phyloP scores from a whole-genome alignment of 768 basidiomycete species.

The Russula dissimulans region DNA sequence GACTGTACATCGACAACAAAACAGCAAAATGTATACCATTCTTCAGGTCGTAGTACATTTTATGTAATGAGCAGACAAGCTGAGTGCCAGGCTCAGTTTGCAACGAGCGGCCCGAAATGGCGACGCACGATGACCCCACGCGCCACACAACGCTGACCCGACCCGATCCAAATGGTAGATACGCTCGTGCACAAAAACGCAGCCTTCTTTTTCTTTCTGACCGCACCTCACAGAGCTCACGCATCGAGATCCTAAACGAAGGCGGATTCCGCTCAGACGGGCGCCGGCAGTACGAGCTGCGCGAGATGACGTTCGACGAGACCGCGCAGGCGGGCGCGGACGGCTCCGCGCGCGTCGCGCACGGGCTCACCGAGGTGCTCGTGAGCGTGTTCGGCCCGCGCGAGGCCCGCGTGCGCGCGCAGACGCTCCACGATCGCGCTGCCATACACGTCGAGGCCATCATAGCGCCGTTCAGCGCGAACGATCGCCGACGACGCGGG shows the following conservation, averaged over 20 bases:
- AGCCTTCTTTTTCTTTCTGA: background rate
- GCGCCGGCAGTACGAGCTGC: constrained; percentile 84
- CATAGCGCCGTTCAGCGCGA: constrained; percentile 80
- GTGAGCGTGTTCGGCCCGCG: constrained; percentile 89
- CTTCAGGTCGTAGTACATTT: too few relatives aligned
- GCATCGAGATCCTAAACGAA: constrained; percentile 72
- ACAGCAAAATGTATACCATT: too few relatives aligned
- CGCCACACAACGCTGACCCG: background rate
- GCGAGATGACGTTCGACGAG: constrained; percentile 72
- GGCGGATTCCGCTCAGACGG: constrained; percentile 89
- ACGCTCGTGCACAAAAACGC: background rate
- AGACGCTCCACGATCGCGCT: constrained; percentile 80
- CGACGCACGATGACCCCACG: too few relatives aligned
- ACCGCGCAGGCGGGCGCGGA: constrained; percentile 69
- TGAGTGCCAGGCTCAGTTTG: too few relatives aligned
- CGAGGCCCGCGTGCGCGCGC: constrained; percentile 74
- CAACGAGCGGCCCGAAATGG: too few relatives aligned
- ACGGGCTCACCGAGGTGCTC: constrained; percentile 84
- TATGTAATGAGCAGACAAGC: too few relatives aligned
- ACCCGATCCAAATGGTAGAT: background rate
- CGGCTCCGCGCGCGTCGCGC: constrained; percentile 73
- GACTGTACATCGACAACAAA: too few relatives aligned
- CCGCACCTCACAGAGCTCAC: constrained; percentile 32
- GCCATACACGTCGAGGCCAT: constrained; percentile 83
- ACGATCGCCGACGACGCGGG: constrained; percentile 65